phyloP scores from a whole-genome alignment of 768 basidiomycete genomes.

The Tylopilus rubrobrunneus region DNA sequence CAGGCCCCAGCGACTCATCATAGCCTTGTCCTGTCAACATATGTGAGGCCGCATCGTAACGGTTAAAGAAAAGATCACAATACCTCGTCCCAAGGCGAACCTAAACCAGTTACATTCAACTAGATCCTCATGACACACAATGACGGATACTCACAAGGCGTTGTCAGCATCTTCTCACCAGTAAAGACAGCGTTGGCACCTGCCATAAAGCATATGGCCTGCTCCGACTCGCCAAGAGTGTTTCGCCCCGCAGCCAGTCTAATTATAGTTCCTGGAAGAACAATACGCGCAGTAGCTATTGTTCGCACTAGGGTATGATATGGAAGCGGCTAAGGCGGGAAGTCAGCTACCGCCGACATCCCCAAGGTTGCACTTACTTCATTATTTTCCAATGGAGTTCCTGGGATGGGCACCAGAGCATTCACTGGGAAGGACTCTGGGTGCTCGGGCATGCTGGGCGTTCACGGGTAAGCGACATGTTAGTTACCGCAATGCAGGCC shows the following conservation, averaged over 20 bases:
- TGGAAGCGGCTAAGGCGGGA: conserved; percentile 57
- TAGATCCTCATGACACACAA: neutral
- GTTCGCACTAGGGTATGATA: conserved; percentile 87
- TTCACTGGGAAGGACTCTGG: conserved; percentile 99
- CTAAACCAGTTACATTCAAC: conserved; percentile 34
- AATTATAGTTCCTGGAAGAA: conserved; percentile 90
- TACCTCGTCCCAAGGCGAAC: conserved; percentile 93
- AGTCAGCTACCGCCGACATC: conserved; percentile 6
- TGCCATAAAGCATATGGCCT: conserved; percentile 98
- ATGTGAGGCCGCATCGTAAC: neutral
- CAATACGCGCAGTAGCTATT: conserved; percentile 91
- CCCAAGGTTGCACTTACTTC: conserved; percentile 48
- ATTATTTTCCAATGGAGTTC: conserved; percentile 90
- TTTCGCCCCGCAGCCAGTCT: conserved; percentile 93
- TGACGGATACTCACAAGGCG: conserved; percentile 66
- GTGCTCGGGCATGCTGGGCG: conserved; percentile 80
- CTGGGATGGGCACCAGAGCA: conserved; percentile 91
- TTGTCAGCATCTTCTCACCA: conserved; percentile 97
- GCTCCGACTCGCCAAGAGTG: conserved; percentile 83
- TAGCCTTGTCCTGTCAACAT: conserved; percentile 69
- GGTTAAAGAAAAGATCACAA: conserved; percentile 8
- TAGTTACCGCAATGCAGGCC: conserved; percentile 4
- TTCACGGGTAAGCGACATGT: conserved; percentile 2
- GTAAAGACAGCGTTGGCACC: conserved; percentile 98
- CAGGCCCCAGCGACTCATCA: conserved; percentile 93